Conservation (phyloP, 768 basidiomycete species). For the Gymnopilus junonius region DNA sequence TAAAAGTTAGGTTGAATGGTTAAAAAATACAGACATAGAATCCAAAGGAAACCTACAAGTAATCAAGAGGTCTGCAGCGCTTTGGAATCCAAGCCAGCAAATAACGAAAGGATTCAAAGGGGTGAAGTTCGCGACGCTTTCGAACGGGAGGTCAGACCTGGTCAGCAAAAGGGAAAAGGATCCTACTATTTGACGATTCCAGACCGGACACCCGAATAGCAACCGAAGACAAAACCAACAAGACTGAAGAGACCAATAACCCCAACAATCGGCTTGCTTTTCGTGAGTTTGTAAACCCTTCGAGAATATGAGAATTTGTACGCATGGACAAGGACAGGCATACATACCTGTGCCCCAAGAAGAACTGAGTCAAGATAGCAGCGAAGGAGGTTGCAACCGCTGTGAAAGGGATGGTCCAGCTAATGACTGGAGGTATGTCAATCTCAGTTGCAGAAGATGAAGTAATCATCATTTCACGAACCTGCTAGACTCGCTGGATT, state of each 20-base stretch:
- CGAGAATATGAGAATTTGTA: background rate
- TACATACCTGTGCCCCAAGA: constrained; percentile 50
- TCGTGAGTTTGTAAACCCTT: constrained; percentile 41
- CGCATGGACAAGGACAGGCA: background rate
- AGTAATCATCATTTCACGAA: constrained; percentile 12
- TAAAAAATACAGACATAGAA: background rate
- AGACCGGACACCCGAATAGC: constrained; percentile 45
- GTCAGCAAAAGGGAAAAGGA: constrained; percentile 30
- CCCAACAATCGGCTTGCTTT: constrained; percentile 35
- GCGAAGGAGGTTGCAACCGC: constrained; percentile 49
- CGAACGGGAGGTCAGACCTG: background rate
- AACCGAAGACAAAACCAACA: constrained; percentile 46
- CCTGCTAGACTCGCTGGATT: constrained; percentile 40
- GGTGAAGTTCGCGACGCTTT: constrained; percentile 43
- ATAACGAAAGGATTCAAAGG: constrained; percentile 45
- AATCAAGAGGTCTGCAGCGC: constrained; percentile 45
- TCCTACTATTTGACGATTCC: constrained; percentile 47
- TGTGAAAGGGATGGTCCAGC: constrained; percentile 56
- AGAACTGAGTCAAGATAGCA: constrained; percentile 53
- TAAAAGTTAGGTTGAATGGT: constrained; percentile 6
- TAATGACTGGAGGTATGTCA: constrained; percentile 32
- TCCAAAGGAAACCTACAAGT: constrained; percentile 38
- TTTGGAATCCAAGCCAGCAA: constrained; percentile 55
- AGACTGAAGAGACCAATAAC: constrained; percentile 41
- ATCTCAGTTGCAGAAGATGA: background rate